Conservation (phyloP, 441 rosid species). For the Rhodomyrtus psidioides region DNA sequence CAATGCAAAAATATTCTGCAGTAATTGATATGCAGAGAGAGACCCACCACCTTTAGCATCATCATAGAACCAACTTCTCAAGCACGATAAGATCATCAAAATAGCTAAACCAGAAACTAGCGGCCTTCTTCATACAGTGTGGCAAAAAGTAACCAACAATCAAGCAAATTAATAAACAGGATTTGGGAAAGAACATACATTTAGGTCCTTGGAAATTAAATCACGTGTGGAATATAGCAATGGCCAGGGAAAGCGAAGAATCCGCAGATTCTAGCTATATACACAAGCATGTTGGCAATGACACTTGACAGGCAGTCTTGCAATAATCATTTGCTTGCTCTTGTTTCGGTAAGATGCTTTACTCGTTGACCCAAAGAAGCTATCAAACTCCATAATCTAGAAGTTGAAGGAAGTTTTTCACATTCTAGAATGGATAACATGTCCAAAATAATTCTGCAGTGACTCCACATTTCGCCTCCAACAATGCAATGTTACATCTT, state of each 20-base stretch:
- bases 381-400: neutral
- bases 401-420: neutral
- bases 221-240: neutral
- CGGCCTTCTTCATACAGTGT: neutral
- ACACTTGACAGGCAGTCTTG: neutral
- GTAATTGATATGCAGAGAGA: neutral
- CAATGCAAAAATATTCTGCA: neutral
- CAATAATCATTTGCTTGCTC: neutral
- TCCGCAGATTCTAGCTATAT: neutral
- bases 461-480: neutral
- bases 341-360: fast-evolving
- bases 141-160: neutral
- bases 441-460: neutral
- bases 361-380: neutral
- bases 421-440: neutral
- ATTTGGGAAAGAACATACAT: neutral
- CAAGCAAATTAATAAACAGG: neutral
- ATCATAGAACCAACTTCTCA: neutral
- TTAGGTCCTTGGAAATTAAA: neutral
- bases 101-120: neutral
- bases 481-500: neutral
- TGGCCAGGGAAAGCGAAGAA: neutral
- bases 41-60: neutral
- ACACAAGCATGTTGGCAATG: fast-evolving
- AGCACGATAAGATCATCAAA: neutral